Base-by-base conservation (phyloP, 1,284 basidiomycete species). In the Boletus hoseneyae region DNA sequence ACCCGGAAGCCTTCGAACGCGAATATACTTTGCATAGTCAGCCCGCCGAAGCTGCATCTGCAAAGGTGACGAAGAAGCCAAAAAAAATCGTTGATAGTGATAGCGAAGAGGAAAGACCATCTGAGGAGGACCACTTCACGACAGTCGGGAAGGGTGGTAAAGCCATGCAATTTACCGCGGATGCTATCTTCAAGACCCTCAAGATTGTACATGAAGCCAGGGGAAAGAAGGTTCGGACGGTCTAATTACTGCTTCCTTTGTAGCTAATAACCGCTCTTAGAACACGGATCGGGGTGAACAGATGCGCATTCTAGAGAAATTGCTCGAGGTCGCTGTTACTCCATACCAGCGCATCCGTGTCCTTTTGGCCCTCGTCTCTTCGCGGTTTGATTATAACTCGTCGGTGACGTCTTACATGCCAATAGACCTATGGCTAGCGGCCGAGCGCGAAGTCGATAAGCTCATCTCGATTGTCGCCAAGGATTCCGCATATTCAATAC, bases 271-370 rank as follows among this genome's bases (percentile, higher is more conserved):
- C 19, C 1, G 1, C 25, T 53, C n/a, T 3, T 51, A 96, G 93
- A 96, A 96, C 72, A 99, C 97, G 44, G 95, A 99, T 71, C 87
- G 97, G 55, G 81, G 80, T 38, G 95, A 98, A 72, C 96, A 98
- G 77, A 92, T 97, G 58, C 83, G 85, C 53, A 93, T 93, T 53
- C 79, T 99, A 18, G 85, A 91, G 65, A 87, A 89, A 64, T 79
- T 98, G n/a, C 79, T 96, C 27, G 85, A 87, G 58, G 89, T 96
- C 15, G 86, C 94, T 11, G 82, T 81, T 33, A 94, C 93, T 11
- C 73, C 89, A 0, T 99, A 99, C 72, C 93, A 97, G 67, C 85
- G 85, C 58, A 93, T 99, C 58, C 89, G 97, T 48, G 93, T 99
- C 42, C 84, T 99, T 33, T 82, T 99, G 48, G 90, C 93, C 40